These are phyloP conservation scores for barrel medic (Medicago truncatula) DNA, from an alignment of 306 rosid species.

Conservation along the genomic window MtrunA17r5.0-ANR NC_053042.1:29487001-29487500, in stretches of 20 bases:
- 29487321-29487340: neutral
- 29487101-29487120: too few species aligned
- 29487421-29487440: conserved; percentile 64
- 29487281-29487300: neutral
- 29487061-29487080: too few species aligned
- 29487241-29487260: conserved; percentile 14
- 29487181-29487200: too few species aligned
- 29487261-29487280: neutral
- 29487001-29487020: too few species aligned
- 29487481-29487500: conserved; percentile 69
- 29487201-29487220: too few species aligned
- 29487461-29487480: conserved; percentile 71
- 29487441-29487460: conserved; percentile 51
- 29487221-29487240: too few species aligned
- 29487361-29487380: neutral
- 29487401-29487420: conserved; percentile 38
- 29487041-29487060: too few species aligned
- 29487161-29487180: too few species aligned
- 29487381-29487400: neutral
- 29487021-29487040: too few species aligned
- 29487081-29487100: too few species aligned
- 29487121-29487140: too few species aligned
- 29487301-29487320: neutral
- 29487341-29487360: conserved; percentile 12
- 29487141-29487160: too few species aligned